Percentiles rank a stretch among this genome's conserved stretches.
phyloP scores from a whole-genome alignment of 169 alveolate species.

The Cryptosporidium canis region DNA sequence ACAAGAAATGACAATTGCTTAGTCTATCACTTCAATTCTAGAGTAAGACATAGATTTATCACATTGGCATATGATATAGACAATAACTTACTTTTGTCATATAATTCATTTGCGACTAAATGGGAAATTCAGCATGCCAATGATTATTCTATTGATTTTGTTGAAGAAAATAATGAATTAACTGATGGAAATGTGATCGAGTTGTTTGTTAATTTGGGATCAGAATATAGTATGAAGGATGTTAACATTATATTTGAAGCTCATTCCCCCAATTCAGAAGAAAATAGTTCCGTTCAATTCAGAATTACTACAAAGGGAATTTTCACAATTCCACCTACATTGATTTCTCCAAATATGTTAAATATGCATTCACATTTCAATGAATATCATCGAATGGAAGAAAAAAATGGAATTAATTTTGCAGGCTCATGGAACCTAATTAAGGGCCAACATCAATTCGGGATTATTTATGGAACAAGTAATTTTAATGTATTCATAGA shows the following conservation, averaged over 20 bases:
- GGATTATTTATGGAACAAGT: conserved; percentile 46
- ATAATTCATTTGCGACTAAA: neutral
- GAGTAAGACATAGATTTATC: conserved; percentile 14
- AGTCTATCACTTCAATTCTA: conserved; percentile 34
- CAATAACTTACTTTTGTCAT: conserved; percentile 13
- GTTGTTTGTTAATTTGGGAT: neutral
- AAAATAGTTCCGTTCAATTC: neutral
- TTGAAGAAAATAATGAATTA: neutral
- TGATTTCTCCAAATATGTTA: conserved; percentile 51
- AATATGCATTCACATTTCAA: neutral
- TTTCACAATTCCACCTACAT: conserved; percentile 34
- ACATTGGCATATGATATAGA: conserved; percentile 27
- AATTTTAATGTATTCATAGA: conserved; percentile 18
- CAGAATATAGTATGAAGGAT: conserved; percentile 18
- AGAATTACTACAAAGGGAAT: conserved; percentile 46
- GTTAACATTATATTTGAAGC: conserved; percentile 25
- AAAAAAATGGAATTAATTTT: neutral
- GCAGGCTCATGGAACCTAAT: conserved; percentile 20
- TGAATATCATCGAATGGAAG: conserved; percentile 6
- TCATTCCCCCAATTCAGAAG: neutral
- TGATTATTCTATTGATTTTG: neutral
- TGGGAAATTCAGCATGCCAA: conserved; percentile 3
- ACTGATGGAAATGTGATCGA: neutral
- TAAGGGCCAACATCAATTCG: conserved; percentile 45
- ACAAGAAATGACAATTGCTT: conserved; percentile 7